phyloP scores from a whole-genome alignment of 495 filamentous ascomycete genomes.

The Penicillium atrosanguineum region DNA sequence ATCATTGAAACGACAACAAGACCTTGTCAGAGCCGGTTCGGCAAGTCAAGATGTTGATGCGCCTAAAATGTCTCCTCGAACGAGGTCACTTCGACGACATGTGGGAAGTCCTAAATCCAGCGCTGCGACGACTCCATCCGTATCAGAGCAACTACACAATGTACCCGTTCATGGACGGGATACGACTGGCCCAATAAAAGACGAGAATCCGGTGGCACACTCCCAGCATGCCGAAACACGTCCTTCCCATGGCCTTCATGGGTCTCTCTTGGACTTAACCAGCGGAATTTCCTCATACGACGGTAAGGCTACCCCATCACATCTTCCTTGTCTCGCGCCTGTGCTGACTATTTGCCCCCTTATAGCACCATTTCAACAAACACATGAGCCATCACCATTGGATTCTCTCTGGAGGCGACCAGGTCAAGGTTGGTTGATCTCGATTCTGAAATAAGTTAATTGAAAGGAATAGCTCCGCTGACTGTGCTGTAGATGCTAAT shows the following conservation, averaged over 20 bases:
- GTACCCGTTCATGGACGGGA: constrained; percentile 2
- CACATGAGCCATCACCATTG: constrained; percentile 23
- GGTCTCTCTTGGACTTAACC: constrained; percentile 1
- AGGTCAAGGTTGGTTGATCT: constrained; percentile 47
- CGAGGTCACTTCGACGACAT: constrained; percentile 17
- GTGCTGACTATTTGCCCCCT: not conserved
- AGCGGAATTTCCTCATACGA: constrained; percentile 4
- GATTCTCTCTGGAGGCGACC: constrained; percentile 44
- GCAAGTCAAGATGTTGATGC: constrained; percentile 34
- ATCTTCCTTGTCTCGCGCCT: not conserved
- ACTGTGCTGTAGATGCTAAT: constrained; percentile 29
- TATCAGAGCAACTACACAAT: constrained; percentile 14
- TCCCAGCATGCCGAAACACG: constrained; percentile 23
- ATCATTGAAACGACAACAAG: constrained; percentile 46
- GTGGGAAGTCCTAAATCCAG: constrained; percentile 21
- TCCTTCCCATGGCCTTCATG: constrained; percentile 5
- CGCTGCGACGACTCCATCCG: constrained; percentile 18
- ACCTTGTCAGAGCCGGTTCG: constrained; percentile 44
- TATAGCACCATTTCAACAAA: constrained; percentile 10
- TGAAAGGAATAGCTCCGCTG: constrained; percentile 3
- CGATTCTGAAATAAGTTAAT: not conserved
- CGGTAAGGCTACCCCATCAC: constrained; percentile 4
- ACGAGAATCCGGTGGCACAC: constrained; percentile 10
- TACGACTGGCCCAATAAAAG: constrained; percentile 4
- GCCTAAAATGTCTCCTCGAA: constrained; percentile 19